phyloP scores from a whole-genome alignment of 805 yeast genomes.

The Sugiyamaella chiloensis region DNA sequence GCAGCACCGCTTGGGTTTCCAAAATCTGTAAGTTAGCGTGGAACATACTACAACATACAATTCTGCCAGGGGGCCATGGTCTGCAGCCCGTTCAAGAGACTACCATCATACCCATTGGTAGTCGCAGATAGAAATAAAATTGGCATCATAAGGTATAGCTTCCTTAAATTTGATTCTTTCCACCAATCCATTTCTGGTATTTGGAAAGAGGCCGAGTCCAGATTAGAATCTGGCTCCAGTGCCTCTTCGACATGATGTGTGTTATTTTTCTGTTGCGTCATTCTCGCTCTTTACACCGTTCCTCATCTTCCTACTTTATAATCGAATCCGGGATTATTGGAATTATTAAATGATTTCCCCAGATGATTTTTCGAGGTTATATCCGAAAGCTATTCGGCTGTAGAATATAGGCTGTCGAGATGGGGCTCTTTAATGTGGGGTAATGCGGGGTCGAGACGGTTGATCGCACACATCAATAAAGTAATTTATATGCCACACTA shows the following conservation, averaged over 20 bases:
- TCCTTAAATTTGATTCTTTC: constrained; percentile 7
- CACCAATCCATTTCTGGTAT: constrained; percentile 5
- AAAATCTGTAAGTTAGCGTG: too few relatives aligned
- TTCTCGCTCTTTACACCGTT: too few relatives aligned
- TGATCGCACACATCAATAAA: too few relatives aligned
- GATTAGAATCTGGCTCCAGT: background rate
- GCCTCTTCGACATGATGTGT: background rate
- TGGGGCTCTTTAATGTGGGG: too few relatives aligned
- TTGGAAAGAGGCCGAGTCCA: background rate
- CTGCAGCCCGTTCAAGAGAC: constrained; percentile 6
- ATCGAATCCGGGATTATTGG: too few relatives aligned
- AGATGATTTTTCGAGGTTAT: too few relatives aligned
- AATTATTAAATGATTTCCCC: too few relatives aligned
- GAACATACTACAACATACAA: background rate
- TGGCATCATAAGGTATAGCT: constrained; percentile 6
- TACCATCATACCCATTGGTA: constrained; percentile 9
- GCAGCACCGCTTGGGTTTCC: constrained; percentile 8
- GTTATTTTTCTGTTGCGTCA: background rate
- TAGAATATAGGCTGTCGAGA: too few relatives aligned
- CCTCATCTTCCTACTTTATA: too few relatives aligned
- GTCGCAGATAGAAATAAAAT: constrained; percentile 10
- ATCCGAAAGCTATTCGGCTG: too few relatives aligned
- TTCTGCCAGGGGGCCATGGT: constrained; percentile 22
- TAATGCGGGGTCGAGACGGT: too few relatives aligned
- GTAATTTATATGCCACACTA: too few relatives aligned